A percentile compares a stretch with the other conserved stretches of the same genome.
phyloP scores from a whole-genome alignment of 163 green algal genomes.

The Scenedesmus sp. region DNA sequence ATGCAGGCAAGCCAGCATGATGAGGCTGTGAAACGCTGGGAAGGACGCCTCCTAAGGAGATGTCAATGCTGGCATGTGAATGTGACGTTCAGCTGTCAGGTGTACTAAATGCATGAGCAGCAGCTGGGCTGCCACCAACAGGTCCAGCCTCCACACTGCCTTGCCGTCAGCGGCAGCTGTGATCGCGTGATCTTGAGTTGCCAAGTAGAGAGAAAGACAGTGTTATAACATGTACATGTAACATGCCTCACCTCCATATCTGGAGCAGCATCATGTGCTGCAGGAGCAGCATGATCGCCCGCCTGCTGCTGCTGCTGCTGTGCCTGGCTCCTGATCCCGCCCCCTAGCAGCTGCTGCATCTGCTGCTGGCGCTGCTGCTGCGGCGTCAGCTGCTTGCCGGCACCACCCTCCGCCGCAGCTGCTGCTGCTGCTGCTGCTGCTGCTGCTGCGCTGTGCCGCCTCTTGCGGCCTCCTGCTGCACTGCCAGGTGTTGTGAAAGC shows the following conservation, averaged over 20 bases:
- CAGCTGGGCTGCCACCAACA: no score
- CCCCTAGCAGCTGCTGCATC: background rate
- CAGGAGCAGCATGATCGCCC: background rate
- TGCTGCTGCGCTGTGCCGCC: background rate
- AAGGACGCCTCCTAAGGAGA: no score
- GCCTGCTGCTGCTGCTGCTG: background rate
- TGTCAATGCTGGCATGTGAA: no score
- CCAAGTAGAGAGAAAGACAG: no score
- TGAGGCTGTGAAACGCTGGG: background rate
- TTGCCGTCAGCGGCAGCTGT: no score
- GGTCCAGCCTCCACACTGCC: no score
- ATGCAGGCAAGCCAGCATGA: background rate
- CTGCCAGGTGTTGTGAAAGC: background rate
- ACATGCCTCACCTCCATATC: background rate
- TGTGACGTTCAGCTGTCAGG: no score
- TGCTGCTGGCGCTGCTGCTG: conserved; percentile 29
- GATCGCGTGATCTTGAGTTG: no score
- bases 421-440: background rate
- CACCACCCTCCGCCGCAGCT: background rate
- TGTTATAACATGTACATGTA: background rate
- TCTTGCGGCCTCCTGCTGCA: background rate
- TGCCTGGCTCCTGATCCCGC: background rate
- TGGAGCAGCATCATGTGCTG: background rate
- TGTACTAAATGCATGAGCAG: no score
- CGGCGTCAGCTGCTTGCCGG: background rate